Evolutionary conservation across 495 filamentous ascomycete species (phyloP), one percentile per base, ranked within the genome.

Genomic region (Podospora didyma): DNA sequence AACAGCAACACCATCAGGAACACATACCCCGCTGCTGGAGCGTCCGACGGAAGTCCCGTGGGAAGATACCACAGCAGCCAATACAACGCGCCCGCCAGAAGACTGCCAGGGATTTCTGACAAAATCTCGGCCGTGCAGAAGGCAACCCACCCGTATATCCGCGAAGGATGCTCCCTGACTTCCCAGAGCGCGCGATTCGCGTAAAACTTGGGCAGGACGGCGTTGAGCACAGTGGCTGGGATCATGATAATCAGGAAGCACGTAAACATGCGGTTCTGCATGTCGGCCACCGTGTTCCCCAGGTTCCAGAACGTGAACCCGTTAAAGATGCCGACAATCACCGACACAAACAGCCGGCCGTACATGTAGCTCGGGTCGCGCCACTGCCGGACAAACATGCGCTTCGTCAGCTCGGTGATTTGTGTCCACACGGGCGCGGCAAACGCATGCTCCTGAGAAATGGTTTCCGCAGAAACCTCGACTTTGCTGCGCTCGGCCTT

Each of bases 231-330:
- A 42, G 86, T 86, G 1, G 89, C 84, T 0, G 89, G 86, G 58
- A 94, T 81, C 37, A 89, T 79, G 51, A 92, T 73, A 62, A 94
- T 86, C 35, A 90, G 57, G 77, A 92, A 94, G 52, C 69, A 65
- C 0, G 86, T 85, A 79, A 94, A 93, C 80, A 95, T 85, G 58
- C 86, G 82, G 70, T 89, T 83, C 70, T 95, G 87, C 75, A 96
- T 83, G 58, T 88, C 86, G 34, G 79, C 75, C 3, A 89, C 71
- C 1, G 78, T 80, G 65, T 84, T 73, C 14, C 86, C 86, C 21
- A 93, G 77, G 62, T 85, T 77, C 75, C 81, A 94, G 75, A 94
- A 96, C 16, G 91, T 92, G 67, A 95, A 94, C n/a, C 88, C 87
- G 68, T 89, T 89, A 76, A 92, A 92, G 14, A 92, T 34, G 67